Conservation (phyloP, 805 yeast genomes). For the Suhomyces sp. region DNA sequence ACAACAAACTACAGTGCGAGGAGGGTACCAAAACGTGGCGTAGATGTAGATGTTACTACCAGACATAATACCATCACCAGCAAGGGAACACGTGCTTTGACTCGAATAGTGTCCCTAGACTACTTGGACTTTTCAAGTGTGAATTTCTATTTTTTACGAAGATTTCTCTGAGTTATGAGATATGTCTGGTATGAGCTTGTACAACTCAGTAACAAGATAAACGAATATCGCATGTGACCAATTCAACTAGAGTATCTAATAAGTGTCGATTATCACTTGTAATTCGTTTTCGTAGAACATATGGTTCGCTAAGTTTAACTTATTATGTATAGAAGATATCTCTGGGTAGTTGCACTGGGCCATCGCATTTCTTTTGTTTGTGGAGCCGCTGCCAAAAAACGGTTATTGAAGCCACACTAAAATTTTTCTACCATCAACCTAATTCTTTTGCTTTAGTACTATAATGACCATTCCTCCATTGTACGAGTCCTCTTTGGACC, state of each 20-base stretch:
- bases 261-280: no score
- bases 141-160: not conserved
- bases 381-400: not conserved
- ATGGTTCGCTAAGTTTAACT: not conserved
- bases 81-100: not conserved
- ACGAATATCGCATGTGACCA: no score
- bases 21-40: not conserved
- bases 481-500: constrained; percentile 59
- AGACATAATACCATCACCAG: no score
- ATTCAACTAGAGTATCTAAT: no score
- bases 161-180: not conserved
- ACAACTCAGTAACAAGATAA: no score
- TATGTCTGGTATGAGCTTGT: no score
- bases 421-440: not conserved
- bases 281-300: not conserved
- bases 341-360: not conserved
- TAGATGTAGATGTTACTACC: not conserved
- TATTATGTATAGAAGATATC: not conserved
- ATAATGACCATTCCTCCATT: constrained; percentile 23
- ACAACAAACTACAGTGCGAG: not conserved
- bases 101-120: not conserved
- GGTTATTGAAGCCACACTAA: constrained; percentile 1
- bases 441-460: not conserved
- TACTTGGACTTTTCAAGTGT: not conserved
- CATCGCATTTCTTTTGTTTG: not conserved